Conservation (phyloP, 2,329 filamentous ascomycete species). For the Phaeosphaeriaceae sp. region DNA sequence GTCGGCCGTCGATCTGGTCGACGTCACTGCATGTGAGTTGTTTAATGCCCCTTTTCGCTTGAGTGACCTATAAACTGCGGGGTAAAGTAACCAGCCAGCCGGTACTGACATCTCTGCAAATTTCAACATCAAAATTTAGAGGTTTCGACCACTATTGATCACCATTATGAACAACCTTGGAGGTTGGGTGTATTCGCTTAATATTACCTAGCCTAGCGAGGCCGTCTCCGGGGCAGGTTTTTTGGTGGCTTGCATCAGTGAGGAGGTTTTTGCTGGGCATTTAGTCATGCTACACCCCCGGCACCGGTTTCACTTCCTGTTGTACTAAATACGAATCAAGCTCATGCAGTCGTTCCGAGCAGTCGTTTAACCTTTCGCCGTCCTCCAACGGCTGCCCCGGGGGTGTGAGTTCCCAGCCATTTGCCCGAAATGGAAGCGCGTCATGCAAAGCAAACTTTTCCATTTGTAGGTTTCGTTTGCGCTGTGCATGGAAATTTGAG, state of each 20-base stretch:
- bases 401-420: neutral
- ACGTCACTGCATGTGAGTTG: conserved; percentile 22
- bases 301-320: neutral
- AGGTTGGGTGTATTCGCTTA: no score
- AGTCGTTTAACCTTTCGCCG: neutral
- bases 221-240: no score
- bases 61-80: conserved; percentile 30
- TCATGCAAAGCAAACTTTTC: neutral
- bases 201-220: no score
- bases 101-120: conserved; percentile 2
- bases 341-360: conserved; percentile 4
- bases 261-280: no score
- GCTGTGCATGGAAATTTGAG: neutral
- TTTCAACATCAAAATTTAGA: no score
- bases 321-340: neutral
- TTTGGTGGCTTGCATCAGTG: no score
- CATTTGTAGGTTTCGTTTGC: neutral
- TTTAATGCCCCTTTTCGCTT: conserved; percentile 26
- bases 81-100: conserved; percentile 23
- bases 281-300: no score
- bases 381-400: neutral
- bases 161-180: no score
- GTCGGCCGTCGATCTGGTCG: conserved; percentile 4
- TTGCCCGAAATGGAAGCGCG: neutral
- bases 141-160: no score